Percentiles rank a stretch among this genome's conserved stretches.
These are phyloP conservation scores for Erodium chrysanthum DNA, from an alignment of 441 rosid species.

Conservation along the genomic window DNA sequence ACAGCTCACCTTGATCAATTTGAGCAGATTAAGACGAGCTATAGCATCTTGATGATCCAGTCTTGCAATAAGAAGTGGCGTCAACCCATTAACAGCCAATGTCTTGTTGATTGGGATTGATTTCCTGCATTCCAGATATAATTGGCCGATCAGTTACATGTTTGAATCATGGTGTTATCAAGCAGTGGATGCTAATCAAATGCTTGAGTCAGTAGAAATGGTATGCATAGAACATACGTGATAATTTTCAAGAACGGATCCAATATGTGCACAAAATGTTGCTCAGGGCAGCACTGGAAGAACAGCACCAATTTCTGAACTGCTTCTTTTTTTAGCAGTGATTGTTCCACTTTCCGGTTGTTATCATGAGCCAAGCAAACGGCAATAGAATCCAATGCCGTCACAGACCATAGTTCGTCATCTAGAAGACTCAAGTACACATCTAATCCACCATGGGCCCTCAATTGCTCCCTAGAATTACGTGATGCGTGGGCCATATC, in stretches of 20 bases:
- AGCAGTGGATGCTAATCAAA: too few species aligned
- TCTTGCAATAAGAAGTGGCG: conserved; percentile 74
- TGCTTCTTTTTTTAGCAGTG: conserved; percentile 76
- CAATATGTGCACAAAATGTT: conserved; percentile 86
- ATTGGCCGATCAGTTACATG: conserved; percentile 2
- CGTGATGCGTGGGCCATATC: conserved; percentile 99
- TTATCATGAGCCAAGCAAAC: conserved; percentile 98
- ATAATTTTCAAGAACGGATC: conserved; percentile 95
- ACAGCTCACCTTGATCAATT: conserved; percentile 64
- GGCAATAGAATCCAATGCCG: conserved; percentile 92
- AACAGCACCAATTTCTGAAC: conserved; percentile 77
- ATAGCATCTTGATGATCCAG: conserved; percentile 96
- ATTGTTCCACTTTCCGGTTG: conserved; percentile 86
- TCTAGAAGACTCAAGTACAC: conserved; percentile 86
- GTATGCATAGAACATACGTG: conserved; percentile 39
- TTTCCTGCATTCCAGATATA: conserved; percentile 51
- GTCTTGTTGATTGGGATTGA: conserved; percentile 82
- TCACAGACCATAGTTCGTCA: conserved; percentile 75
- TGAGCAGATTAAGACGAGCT: conserved; percentile 88
- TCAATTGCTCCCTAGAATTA: conserved; percentile 91
- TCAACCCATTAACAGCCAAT: conserved; percentile 87
- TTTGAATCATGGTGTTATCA: not conserved
- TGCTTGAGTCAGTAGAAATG: too few species aligned
- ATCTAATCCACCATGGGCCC: conserved; percentile 92
- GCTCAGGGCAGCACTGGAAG: conserved; percentile 89